Evolutionary conservation across 768 basidiomycete genomes (phyloP).

Genomic region (Tylopilus vinaceipallidus): DNA sequence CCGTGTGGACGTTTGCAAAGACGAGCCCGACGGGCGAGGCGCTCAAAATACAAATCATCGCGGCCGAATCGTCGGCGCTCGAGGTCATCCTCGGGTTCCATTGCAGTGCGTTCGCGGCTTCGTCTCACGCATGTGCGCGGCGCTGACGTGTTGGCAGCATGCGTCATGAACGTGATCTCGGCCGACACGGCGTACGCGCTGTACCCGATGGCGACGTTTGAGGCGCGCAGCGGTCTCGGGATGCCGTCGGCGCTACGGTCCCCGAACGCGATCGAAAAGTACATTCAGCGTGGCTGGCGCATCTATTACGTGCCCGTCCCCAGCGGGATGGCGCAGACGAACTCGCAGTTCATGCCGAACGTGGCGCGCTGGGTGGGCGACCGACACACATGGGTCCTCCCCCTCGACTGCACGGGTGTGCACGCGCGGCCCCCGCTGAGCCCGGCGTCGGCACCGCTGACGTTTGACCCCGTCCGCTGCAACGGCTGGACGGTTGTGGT

Average conservation of each 20-base stretch:
- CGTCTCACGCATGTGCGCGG: background rate
- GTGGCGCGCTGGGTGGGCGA: slow-evolving; percentile 34
- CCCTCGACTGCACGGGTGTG: slow-evolving; percentile 23
- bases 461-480: slow-evolving; percentile 13
- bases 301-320: slow-evolving; percentile 5
- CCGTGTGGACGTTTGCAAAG: slow-evolving; percentile 28
- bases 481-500: slow-evolving; percentile 21
- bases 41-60: slow-evolving; percentile 42
- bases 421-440: slow-evolving; percentile 10
- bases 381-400: slow-evolving; percentile 29
- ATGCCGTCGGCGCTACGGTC: slow-evolving; percentile 6
- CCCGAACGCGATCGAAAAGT: slow-evolving; percentile 30
- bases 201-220: slow-evolving; percentile 42
- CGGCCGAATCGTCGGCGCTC: slow-evolving; percentile 15
- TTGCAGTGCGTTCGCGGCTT: slow-evolving; percentile 36
- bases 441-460: slow-evolving; percentile 9
- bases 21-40: background rate
- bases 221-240: slow-evolving; percentile 28
- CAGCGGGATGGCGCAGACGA: background rate
- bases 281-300: slow-evolving; percentile 35
- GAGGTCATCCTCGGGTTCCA: slow-evolving; percentile 45
- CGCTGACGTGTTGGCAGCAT: background rate
- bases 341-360: slow-evolving; percentile 18
- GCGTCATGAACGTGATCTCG: slow-evolving; percentile 38
- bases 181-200: slow-evolving; percentile 40